phyloP scores from a whole-genome alignment of 164 flowering plant species.

The Vitis vinifera region ASM3070453v1 NC_081812.1:15353001-15353500 shows the following conservation, averaged over 20 bases:
- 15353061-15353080: constrained; percentile 43
- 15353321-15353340: neutral
- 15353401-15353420: constrained; percentile 74
- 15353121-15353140: neutral
- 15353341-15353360: constrained; percentile 10
- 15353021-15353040: constrained; percentile 69
- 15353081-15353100: constrained; percentile 71
- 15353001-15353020: constrained; percentile 33
- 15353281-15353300: too few species aligned
- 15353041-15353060: constrained; percentile 66
- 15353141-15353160: too few species aligned
- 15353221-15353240: too few species aligned
- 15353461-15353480: neutral
- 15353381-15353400: constrained; percentile 80
- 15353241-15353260: too few species aligned
- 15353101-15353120: constrained; percentile 56
- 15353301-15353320: too few species aligned
- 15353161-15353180: too few species aligned
- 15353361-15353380: constrained; percentile 92
- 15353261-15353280: too few species aligned
- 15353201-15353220: neutral
- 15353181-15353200: neutral
- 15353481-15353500: neutral
- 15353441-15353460: constrained; percentile 41
- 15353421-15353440: constrained; percentile 37